These are phyloP conservation scores for Primulina huaijiensis DNA, from an alignment of 257 asterid species.

Conservation along the genomic window DNA sequence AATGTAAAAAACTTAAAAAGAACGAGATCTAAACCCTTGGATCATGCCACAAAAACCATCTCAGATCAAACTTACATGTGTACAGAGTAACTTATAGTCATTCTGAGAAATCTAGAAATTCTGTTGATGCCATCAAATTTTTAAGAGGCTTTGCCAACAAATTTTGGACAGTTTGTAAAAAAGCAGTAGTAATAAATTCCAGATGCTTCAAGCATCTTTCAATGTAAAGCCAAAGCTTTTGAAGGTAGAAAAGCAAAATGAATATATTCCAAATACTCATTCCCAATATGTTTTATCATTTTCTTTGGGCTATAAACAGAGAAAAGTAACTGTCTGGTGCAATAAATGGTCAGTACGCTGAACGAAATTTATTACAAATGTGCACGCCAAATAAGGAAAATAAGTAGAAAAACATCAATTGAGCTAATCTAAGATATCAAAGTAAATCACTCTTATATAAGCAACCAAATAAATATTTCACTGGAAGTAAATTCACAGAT, in stretches of 20 bases:
- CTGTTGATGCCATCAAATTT: background rate
- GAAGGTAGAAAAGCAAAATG: constrained; percentile 28
- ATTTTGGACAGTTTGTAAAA: constrained; percentile 14
- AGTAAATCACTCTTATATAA: constrained; percentile 16
- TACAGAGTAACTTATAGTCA: constrained; percentile 7
- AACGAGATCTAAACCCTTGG: constrained; percentile 14
- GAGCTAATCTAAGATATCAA: constrained; percentile 13
- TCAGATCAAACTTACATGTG: background rate
- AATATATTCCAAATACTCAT: constrained; percentile 27
- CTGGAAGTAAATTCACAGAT: background rate
- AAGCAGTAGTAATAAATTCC: constrained; percentile 22
- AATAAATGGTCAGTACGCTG: constrained; percentile 22
- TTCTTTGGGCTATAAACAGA: constrained; percentile 18
- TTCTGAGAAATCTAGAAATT: background rate
- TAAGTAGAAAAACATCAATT: background rate
- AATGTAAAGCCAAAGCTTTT: constrained; percentile 26
- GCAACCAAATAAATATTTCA: constrained; percentile 11
- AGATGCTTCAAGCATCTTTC: constrained; percentile 28
- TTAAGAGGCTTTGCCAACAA: background rate
- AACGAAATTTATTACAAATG: constrained; percentile 18
- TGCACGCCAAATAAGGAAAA: constrained; percentile 10
- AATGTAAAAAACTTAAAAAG: constrained; percentile 1
- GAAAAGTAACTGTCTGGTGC: constrained; percentile 20
- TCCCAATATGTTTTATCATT: constrained; percentile 16
- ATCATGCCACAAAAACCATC: background rate